A percentile compares a stretch with the other conserved stretches of the same genome.
Conservation (phyloP, 768 basidiomycete genomes). For the Boletus subparvulus region DNA sequence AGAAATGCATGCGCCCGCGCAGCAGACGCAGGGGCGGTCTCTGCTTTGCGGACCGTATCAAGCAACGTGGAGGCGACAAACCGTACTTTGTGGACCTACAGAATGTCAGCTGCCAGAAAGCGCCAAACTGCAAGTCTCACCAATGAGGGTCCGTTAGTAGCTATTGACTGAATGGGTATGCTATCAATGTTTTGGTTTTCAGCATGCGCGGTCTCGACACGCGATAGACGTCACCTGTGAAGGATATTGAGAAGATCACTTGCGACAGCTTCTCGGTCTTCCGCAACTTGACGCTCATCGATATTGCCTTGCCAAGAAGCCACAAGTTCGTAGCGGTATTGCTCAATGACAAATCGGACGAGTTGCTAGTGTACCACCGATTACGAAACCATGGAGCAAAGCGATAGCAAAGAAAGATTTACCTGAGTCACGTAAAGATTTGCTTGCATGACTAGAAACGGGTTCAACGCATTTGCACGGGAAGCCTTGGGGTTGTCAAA, state of each 20-base stretch:
- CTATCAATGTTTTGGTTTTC: slow-evolving; percentile 37
- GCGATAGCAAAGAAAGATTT: slow-evolving; percentile 13
- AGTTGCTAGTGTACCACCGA: slow-evolving; percentile 63
- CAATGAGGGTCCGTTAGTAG: slow-evolving; percentile 81
- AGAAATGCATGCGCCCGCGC: slow-evolving; percentile 86
- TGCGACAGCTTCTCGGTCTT: slow-evolving; percentile 81
- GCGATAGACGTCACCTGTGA: slow-evolving; percentile 53
- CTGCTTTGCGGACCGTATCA: slow-evolving; percentile 79
- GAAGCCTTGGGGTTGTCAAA: slow-evolving; percentile 90
- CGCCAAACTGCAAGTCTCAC: slow-evolving; percentile 33
- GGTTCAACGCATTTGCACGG: slow-evolving; percentile 81
- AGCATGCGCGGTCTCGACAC: slow-evolving; percentile 1
- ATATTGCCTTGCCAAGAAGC: slow-evolving; percentile 62
- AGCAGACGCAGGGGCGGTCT: slow-evolving; percentile 75
- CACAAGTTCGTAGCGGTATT: slow-evolving; percentile 86
- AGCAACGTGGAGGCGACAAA: slow-evolving; percentile 90
- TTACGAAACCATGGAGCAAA: not conserved
- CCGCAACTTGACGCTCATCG: slow-evolving; percentile 63
- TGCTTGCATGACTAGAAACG: slow-evolving; percentile 89
- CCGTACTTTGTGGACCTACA: slow-evolving; percentile 85
- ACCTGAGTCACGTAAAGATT: slow-evolving; percentile 94
- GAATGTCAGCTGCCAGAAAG: not conserved
- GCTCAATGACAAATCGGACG: slow-evolving; percentile 88
- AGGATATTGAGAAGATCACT: slow-evolving; percentile 85
- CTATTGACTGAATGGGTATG: slow-evolving; percentile 92